phyloP scores from a whole-genome alignment of 148 eudicot species.

The Talinum fruticosum region DNA sequence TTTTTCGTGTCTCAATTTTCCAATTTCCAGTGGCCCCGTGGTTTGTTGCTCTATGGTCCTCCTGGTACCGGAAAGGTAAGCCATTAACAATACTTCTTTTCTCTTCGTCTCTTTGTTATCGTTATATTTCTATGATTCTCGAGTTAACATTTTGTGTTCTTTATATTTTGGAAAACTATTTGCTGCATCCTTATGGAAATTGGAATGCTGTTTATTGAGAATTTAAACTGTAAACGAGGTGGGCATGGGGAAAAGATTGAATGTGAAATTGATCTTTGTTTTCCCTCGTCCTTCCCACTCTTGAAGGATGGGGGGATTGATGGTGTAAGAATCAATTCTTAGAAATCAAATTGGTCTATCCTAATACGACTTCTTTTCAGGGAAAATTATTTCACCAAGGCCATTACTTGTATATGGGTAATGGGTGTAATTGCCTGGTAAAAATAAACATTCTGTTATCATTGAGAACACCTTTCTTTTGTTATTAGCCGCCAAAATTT shows the following conservation, averaged over 20 bases:
- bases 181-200: background rate
- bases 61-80: slow-evolving; percentile 96
- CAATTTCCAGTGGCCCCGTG: slow-evolving; percentile 70
- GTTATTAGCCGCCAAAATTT: background rate
- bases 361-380: too few relatives aligned
- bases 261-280: background rate
- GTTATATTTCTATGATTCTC: background rate
- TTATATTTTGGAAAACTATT: background rate
- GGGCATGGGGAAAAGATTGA: background rate
- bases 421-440: background rate
- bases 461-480: background rate
- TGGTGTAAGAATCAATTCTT: too few relatives aligned
- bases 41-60: slow-evolving; percentile 89
- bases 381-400: too few relatives aligned
- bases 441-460: background rate
- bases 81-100: background rate
- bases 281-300: too few relatives aligned
- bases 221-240: background rate
- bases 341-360: too few relatives aligned
- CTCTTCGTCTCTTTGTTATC: too few relatives aligned
- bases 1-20: background rate
- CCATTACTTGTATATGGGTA: too few relatives aligned
- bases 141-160: background rate
- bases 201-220: background rate
- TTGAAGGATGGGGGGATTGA: too few relatives aligned